Evolutionary conservation across 2,329 filamentous ascomycete genomes (phyloP), one percentile per base, ranked within the genome.

Genomic region (Fusarium xyrophilum): DNA sequence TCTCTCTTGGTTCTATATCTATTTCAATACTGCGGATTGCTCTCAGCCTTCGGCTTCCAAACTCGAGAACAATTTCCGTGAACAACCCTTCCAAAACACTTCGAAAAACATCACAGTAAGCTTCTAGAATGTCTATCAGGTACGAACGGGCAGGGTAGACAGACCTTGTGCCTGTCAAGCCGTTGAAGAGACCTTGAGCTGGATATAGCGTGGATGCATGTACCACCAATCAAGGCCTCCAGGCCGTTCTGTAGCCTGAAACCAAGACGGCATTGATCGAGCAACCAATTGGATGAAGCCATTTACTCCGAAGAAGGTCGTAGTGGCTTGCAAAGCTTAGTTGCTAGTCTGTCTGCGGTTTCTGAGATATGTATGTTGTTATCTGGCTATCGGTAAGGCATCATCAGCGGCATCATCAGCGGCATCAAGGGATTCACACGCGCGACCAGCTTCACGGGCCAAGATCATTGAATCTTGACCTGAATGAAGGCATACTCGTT

Each of bases 301-400:
- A 2, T 36, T 2, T 12, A 2, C 3, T 6, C 5, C 3, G 17
- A 5, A 5, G 9, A 6, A 25, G 8, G 12, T 4, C 1, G 0
- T 2, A 25, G 46, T 50, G 46, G 46, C 30, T 35, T 36, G 1
- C 12, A 12, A n/a, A n/a, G 13, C 4, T n/a, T 35, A 14, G 11
- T 7, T 14, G 17, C 6, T 35, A 48, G 8, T 17, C 1, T 35
- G 2, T 48, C 6, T n/a, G 7, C 15, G 8, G 30, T 3, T 12
- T n/a, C 1, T n/a, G 21, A 19, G 3, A 25, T 15, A 14, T n/a
- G 12, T 48, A 17, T 3, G n/a, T 46, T 21, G 9, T 10, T 33
- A 5, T n/a, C 21, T 25, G 30, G 13, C 4, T 12, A 14, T 33
- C 1, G 21, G 17, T 0, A 19, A 6, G 6, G 17, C 2, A 25